Evolutionary conservation across 108 stramenopile species (phyloP), one percentile per base, ranked within the genome.

Genomic region (Skeletonema tropicum): DNA sequence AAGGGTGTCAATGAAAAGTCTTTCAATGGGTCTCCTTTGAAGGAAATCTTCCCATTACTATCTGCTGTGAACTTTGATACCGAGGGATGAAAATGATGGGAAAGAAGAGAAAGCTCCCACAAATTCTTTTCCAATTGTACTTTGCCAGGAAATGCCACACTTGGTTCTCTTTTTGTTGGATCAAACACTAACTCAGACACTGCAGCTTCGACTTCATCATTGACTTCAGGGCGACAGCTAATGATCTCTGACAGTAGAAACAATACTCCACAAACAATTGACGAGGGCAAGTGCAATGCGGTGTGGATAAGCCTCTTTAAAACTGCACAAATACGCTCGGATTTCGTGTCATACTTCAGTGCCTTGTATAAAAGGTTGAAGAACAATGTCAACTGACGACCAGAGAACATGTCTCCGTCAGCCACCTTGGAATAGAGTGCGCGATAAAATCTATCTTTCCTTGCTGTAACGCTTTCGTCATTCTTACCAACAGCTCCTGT

Each of bases 291-390:
- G 67, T 94, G 88, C 62, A 94, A 46, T 12, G 82, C 89, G 10
- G 92, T 84, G 59, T 89, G 90, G 64, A 96, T 42, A 3, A 98
- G 74, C 23, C 97, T 89, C 82, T 98, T 99, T 29, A 86, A 65
- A 70, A 96, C 94, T 30, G 97, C 98, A 66, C 83, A 68, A 29
- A 93, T 83, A 39, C 97, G 84, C 14, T 79, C 83, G 6, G 33
- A 2, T 48, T 90, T 79, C 3, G 63, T 66, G 70, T 99, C 99
- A 57, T 87, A 86, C 75, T 94, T 97, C 83, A 98, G 86, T 15
- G 97, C 95, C 70, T 94, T 94, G 91, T 97, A 99, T 60, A 98
- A 48, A 12, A 99, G 85, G 82, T 98, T 99, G 72, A 99, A 95
- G 68, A 95, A 96, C 88, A 97, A 84, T 3, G 95, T 95, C 62